Evolutionary conservation across 2,329 filamentous ascomycete species (phyloP).

Genomic region (Teratosphaeria viscida): DNA sequence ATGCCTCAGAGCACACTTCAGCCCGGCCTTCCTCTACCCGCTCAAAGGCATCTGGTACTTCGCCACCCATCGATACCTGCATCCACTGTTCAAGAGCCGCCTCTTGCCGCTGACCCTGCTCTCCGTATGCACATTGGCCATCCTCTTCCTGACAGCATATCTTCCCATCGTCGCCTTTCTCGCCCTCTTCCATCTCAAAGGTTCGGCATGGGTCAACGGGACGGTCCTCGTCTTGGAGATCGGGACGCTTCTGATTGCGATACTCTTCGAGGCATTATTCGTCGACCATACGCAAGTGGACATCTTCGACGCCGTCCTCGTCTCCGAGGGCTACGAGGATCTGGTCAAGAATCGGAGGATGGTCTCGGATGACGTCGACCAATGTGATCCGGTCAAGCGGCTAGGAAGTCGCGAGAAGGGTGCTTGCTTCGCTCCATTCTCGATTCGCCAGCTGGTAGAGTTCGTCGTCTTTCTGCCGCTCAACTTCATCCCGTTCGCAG

Average conservation of each 20-base stretch:
- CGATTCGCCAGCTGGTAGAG: constrained; percentile 79
- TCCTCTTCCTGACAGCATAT: constrained; percentile 82
- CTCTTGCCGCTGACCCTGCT: constrained; percentile 73
- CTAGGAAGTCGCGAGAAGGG: constrained; percentile 70
- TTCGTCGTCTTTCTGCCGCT: constrained; percentile 59
- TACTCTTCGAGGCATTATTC: constrained; percentile 43
- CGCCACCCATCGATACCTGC: constrained; percentile 63
- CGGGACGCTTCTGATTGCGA: constrained; percentile 50
- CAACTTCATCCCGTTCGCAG: constrained; percentile 76
- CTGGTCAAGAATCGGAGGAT: constrained; percentile 51
- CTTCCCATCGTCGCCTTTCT: constrained; percentile 83
- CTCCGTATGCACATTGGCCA: constrained; percentile 69
- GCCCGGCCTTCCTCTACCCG: constrained; percentile 24
- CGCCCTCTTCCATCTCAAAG: constrained; percentile 63
- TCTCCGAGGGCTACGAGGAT: constrained; percentile 60
- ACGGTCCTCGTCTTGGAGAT: constrained; percentile 70
- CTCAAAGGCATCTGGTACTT: constrained; percentile 69
- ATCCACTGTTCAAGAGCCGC: constrained; percentile 66
- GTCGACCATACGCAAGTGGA: constrained; percentile 67
- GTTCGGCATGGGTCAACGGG: constrained; percentile 81
- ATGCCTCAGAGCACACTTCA: constrained; percentile 24
- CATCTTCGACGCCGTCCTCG: constrained; percentile 70
- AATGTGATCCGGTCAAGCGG: constrained; percentile 63
- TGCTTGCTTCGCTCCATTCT: constrained; percentile 80
- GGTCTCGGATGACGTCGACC: constrained; percentile 58